phyloP scores from a whole-genome alignment of 345 rosid species.

The Euphorbia pulcherrima region DNA sequence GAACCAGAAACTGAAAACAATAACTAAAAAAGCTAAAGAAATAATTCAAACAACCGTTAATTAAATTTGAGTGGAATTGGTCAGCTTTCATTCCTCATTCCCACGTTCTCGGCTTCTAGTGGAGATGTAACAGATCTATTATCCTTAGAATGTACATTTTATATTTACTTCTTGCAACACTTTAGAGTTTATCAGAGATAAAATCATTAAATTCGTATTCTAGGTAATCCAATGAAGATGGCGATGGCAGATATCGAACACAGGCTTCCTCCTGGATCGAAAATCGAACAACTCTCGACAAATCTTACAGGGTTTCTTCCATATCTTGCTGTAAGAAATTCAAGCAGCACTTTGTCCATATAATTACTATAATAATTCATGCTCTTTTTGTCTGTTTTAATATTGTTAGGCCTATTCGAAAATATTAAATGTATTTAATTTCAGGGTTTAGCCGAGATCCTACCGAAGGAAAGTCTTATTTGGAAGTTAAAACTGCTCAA shows the following conservation, averaged over 20 bases:
- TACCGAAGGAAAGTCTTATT: slow-evolving; percentile 66
- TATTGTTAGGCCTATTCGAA: not conserved
- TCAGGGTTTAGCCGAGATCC: slow-evolving; percentile 53
- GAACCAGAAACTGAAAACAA: no score
- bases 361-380: no score
- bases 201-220: slow-evolving; percentile 11
- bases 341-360: not conserved
- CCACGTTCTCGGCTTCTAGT: no score
- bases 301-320: slow-evolving; percentile 63
- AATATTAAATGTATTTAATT: slow-evolving; percentile 1
- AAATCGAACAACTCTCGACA: slow-evolving; percentile 42
- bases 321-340: slow-evolving; percentile 53
- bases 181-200: not conserved
- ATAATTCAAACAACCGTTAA: no score
- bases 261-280: slow-evolving; percentile 46
- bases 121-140: no score
- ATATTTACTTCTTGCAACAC: not conserved
- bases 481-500: slow-evolving; percentile 74
- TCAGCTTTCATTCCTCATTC: no score
- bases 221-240: slow-evolving; percentile 86
- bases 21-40: no score
- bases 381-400: not conserved
- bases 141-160: not conserved
- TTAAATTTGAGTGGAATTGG: no score
- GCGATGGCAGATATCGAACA: slow-evolving; percentile 48